Conservation (phyloP, 1,139 yeast genomes). For the Kurtzmaniella quercitrusa region DNA sequence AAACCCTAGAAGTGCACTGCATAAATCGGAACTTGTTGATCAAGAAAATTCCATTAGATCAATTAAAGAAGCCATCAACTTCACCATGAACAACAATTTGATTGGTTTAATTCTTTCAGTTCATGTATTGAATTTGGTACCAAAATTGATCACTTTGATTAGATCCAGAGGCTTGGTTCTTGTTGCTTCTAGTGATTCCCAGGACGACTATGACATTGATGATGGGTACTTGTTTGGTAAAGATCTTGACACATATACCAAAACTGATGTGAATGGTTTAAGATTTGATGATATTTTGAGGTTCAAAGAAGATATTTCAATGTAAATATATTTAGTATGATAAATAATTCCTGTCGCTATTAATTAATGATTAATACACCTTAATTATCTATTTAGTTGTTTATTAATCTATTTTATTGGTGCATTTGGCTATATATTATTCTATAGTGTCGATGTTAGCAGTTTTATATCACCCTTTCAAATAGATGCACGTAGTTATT, state of each 20-base stretch:
- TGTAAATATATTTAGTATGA: constrained; percentile 27
- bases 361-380: too few relatives aligned
- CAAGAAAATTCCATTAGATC: constrained; percentile 44
- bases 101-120: constrained; percentile 79
- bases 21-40: constrained; percentile 17
- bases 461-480: too few relatives aligned
- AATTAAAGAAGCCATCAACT: constrained; percentile 50
- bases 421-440: too few relatives aligned
- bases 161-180: constrained; percentile 78
- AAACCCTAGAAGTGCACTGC: constrained; percentile 23
- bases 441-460: too few relatives aligned
- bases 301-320: constrained; percentile 67
- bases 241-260: constrained; percentile 41
- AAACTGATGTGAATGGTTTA: constrained; percentile 69
- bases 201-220: constrained; percentile 24
- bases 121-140: constrained; percentile 66
- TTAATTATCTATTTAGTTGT: too few relatives aligned
- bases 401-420: too few relatives aligned
- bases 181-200: constrained; percentile 56
- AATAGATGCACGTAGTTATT: too few relatives aligned
- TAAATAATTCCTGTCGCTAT: too few relatives aligned
- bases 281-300: constrained; percentile 62
- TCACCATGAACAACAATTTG: constrained; percentile 77
- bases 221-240: constrained; percentile 20
- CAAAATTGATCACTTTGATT: constrained; percentile 70